Percentiles rank a stretch among this genome's conserved stretches.
These are phyloP conservation scores for Cryphonectria naterciae DNA, from an alignment of 2,329 filamentous ascomycete species.

Conservation along the genomic window DNA sequence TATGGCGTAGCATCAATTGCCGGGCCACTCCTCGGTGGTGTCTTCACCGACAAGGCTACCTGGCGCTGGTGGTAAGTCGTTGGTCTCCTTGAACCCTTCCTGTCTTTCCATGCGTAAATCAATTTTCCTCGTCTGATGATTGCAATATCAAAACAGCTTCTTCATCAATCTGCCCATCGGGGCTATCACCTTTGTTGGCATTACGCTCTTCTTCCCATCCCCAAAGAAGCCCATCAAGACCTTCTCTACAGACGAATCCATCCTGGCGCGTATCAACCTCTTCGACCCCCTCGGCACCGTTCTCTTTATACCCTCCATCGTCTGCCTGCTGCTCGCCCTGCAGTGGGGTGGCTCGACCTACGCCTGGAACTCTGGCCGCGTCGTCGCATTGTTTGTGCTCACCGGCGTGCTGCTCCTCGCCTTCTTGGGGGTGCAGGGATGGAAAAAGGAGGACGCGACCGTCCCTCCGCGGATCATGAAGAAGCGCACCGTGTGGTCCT, in stretches of 20 bases:
- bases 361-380: slow-evolving; percentile 42
- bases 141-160: slow-evolving; percentile 24
- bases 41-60: slow-evolving; percentile 16
- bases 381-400: slow-evolving; percentile 41
- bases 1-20: slow-evolving; percentile 44
- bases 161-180: slow-evolving; percentile 36
- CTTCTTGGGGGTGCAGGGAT: slow-evolving; percentile 43
- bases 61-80: slow-evolving; percentile 32
- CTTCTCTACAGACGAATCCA: not conserved
- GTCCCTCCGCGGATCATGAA: slow-evolving; percentile 48
- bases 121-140: not conserved
- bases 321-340: slow-evolving; percentile 51
- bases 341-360: slow-evolving; percentile 52
- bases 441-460: slow-evolving; percentile 43
- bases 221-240: slow-evolving; percentile 29
- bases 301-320: slow-evolving; percentile 35
- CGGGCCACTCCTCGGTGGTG: slow-evolving; percentile 29
- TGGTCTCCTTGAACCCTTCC: not conserved
- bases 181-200: slow-evolving; percentile 26
- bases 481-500: slow-evolving; percentile 41
- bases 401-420: slow-evolving; percentile 39
- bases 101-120: not conserved
- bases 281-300: slow-evolving; percentile 36
- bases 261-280: slow-evolving; percentile 30
- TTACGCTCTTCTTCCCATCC: slow-evolving; percentile 34